These are phyloP conservation scores for Schwanniomyces sp. DNA, from an alignment of 805 yeast genomes.

Conservation along the genomic window DNA sequence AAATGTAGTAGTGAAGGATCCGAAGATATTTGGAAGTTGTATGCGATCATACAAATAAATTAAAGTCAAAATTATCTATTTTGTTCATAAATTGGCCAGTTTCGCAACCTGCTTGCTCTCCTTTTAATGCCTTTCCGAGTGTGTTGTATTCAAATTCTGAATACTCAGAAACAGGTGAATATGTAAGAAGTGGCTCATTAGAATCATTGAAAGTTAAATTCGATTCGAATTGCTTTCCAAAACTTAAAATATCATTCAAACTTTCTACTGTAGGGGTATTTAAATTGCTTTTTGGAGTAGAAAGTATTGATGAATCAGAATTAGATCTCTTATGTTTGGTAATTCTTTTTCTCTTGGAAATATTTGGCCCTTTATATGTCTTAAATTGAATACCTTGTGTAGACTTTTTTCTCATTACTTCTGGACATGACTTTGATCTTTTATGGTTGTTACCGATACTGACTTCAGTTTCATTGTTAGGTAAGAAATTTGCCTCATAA, in stretches of 20 bases:
- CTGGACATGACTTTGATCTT: constrained; percentile 27
- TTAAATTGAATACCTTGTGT: constrained; percentile 21
- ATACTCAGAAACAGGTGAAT: constrained; percentile 21
- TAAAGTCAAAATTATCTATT: constrained; percentile 30
- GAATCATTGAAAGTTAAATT: constrained; percentile 7
- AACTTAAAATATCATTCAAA: constrained; percentile 29
- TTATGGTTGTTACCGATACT: constrained; percentile 10
- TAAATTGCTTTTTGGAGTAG: background rate
- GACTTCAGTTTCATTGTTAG: constrained; percentile 2
- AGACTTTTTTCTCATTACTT: constrained; percentile 8
- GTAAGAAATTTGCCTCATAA: constrained; percentile 7
- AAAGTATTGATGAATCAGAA: constrained; percentile 16
- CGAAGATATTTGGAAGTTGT: background rate
- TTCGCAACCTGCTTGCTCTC: constrained; percentile 16
- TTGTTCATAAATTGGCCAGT: constrained; percentile 21
- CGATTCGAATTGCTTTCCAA: constrained; percentile 21
- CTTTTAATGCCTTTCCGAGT: constrained; percentile 10
- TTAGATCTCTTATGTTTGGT: constrained; percentile 21
- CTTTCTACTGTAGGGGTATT: background rate
- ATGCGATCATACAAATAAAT: constrained; percentile 15
- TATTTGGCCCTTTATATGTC: constrained; percentile 27
- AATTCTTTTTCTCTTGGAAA: constrained; percentile 5
- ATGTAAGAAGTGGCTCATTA: background rate
- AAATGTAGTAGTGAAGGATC: background rate
- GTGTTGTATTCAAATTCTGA: constrained; percentile 17